phyloP scores from a whole-genome alignment of 768 basidiomycete species.

The Cyathus striatus region DNA sequence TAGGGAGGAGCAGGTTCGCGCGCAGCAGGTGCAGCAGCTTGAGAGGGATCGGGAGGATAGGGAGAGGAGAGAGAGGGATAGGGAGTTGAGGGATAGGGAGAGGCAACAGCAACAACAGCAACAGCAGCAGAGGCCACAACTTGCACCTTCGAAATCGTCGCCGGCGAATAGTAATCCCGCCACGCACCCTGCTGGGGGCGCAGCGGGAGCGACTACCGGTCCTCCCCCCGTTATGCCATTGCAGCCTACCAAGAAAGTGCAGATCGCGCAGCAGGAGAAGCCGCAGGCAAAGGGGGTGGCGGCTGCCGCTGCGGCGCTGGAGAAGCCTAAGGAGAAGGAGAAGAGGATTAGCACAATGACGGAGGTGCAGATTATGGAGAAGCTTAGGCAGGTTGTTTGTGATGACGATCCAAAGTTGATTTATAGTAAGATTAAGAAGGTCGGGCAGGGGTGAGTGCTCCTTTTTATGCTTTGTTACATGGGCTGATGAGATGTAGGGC shows the following conservation, averaged over 20 bases:
- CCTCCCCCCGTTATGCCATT: slow-evolving; percentile 70
- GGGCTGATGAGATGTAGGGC: slow-evolving; percentile 94
- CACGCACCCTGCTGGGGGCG: slow-evolving; percentile 37
- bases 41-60: slow-evolving; percentile 27
- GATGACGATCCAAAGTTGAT: slow-evolving; percentile 82
- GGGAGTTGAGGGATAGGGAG: slow-evolving; percentile 26
- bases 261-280: slow-evolving; percentile 48
- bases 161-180: slow-evolving; percentile 43
- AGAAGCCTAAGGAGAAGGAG: slow-evolving; percentile 78
- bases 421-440: slow-evolving; percentile 98
- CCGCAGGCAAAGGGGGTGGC: slow-evolving; percentile 41
- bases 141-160: slow-evolving; percentile 31
- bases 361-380: slow-evolving; percentile 98
- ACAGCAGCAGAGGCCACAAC: slow-evolving; percentile 27
- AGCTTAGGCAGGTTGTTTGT: slow-evolving; percentile 83
- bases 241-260: slow-evolving; percentile 71
- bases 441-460: slow-evolving; percentile 87
- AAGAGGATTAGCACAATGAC: slow-evolving; percentile 95
- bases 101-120: slow-evolving; percentile 27
- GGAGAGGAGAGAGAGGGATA: slow-evolving; percentile 9
- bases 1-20: slow-evolving; percentile 13
- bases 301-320: slow-evolving; percentile 69
- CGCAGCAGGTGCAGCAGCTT: slow-evolving; percentile 15
- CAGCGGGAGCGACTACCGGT: slow-evolving; percentile 46
- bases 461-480: slow-evolving; percentile 30